Evolutionary conservation across 768 basidiomycete genomes (phyloP).

Genomic region (Russula compacta): DNA sequence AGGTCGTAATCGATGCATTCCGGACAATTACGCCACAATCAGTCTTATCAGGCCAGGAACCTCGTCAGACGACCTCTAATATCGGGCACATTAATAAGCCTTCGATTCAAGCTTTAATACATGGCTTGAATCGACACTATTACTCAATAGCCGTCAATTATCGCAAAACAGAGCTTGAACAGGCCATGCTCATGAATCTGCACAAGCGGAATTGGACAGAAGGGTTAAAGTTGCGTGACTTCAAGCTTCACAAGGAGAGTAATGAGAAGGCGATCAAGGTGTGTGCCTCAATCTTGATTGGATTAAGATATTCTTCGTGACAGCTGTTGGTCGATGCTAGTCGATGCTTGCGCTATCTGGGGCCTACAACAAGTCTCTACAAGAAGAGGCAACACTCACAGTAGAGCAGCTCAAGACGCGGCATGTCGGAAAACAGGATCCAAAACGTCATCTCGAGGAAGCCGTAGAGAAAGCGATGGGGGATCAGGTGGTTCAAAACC

Average conservation of each 20-base stretch:
- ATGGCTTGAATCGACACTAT: conserved; percentile 96
- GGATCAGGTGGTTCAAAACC: conserved; percentile 90
- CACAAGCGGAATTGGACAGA: conserved; percentile 99
- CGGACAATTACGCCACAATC: conserved; percentile 89
- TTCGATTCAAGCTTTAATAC: conserved; percentile 97
- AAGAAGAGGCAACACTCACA: conserved; percentile 95
- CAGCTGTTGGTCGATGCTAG: conserved; percentile 31
- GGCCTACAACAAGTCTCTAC: conserved; percentile 95
- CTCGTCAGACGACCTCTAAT: conserved; percentile 94
- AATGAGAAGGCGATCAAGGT: conserved; percentile 97
- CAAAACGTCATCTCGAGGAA: conserved; percentile 95
- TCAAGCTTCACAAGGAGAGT: conserved; percentile 73
- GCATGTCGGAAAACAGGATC: conserved; percentile 96
- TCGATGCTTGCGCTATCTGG: conserved; percentile 89
- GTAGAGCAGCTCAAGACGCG: conserved; percentile 92
- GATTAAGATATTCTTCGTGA: not conserved
- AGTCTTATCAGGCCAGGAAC: conserved; percentile 87
- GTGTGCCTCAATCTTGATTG: conserved; percentile 20
- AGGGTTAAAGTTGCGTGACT: conserved; percentile 86
- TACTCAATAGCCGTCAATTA: conserved; percentile 98
- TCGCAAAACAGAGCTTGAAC: conserved; percentile 96
- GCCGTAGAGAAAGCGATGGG: conserved; percentile 98
- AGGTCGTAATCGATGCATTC: conserved; percentile 99
- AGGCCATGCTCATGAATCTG: conserved; percentile 97
- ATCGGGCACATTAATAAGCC: conserved; percentile 99